These are phyloP conservation scores for Schwanniomyces sp. DNA, from an alignment of 805 yeast genomes.

Conservation along the genomic window DNA sequence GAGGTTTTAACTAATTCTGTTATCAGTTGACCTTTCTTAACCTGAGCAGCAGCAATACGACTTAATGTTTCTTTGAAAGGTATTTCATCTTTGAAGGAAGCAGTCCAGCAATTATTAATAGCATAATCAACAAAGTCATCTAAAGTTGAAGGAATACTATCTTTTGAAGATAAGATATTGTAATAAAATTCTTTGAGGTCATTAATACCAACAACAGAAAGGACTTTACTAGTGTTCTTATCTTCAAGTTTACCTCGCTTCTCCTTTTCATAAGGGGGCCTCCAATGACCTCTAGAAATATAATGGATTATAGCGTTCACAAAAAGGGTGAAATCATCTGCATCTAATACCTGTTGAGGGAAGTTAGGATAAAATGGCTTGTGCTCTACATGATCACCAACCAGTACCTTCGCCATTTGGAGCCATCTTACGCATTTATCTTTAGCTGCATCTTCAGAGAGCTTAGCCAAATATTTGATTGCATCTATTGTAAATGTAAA, in stretches of 20 bases:
- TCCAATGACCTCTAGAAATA: constrained; percentile 1
- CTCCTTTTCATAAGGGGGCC: constrained; percentile 1
- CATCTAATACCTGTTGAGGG: constrained; percentile 10
- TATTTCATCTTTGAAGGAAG: constrained; percentile 1
- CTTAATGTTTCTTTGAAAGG: constrained; percentile 9
- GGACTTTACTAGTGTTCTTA: neutral
- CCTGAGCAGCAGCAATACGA: constrained; percentile 3
- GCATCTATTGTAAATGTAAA: neutral
- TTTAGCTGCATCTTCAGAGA: neutral
- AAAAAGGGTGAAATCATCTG: neutral
- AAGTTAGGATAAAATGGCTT: constrained; percentile 9
- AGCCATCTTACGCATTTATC: neutral
- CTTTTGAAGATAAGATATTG: constrained; percentile 6
- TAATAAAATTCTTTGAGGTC: constrained; percentile 5
- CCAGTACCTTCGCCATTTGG: neutral
- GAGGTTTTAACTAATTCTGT: constrained; percentile 3
- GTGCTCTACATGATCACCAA: neutral
- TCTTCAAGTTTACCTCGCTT: constrained; percentile 5
- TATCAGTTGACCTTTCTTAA: constrained; percentile 4
- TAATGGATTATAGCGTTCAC: constrained; percentile 7
- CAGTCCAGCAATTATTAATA: constrained; percentile 9
- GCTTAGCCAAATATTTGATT: neutral
- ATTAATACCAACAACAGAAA: neutral
- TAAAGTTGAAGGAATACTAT: constrained; percentile 8
- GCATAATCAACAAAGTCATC: constrained; percentile 13